Evolutionary conservation across 2,329 filamentous ascomycete species (phyloP).

Genomic region (Colletotrichum sp.): DNA sequence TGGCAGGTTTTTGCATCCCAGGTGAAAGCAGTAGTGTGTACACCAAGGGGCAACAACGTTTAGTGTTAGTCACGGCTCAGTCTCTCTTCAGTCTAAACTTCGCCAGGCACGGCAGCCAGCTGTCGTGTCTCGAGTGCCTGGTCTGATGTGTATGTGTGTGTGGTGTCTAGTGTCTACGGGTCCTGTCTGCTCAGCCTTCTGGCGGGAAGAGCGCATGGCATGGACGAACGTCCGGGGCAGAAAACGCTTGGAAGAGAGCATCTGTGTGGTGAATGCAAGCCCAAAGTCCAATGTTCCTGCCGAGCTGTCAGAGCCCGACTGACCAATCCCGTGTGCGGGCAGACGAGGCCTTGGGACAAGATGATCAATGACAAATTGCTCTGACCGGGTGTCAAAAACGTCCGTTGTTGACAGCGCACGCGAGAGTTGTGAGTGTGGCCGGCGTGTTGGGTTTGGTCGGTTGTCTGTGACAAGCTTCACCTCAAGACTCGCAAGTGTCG

Average conservation of each 20-base stretch:
- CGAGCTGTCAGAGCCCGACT: constrained; percentile 3
- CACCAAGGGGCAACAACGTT: neutral
- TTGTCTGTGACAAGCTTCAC: constrained; percentile 17
- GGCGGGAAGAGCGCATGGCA: neutral
- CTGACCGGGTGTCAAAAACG: constrained; percentile 11
- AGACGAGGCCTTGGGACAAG: constrained; percentile 3
- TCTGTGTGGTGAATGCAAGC: neutral
- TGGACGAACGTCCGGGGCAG: neutral
- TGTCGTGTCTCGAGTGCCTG: constrained; percentile 8
- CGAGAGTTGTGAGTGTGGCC: neutral
- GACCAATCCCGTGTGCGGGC: constrained; percentile 4
- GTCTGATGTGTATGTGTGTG: neutral
- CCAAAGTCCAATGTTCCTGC: neutral
- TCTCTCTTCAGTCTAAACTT: neutral
- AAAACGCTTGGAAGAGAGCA: neutral
- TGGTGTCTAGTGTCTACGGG: neutral
- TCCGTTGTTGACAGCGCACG: constrained; percentile 7
- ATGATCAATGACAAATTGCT: constrained; percentile 4
- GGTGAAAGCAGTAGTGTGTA: neutral
- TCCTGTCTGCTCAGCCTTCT: neutral
- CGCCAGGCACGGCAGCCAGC: neutral
- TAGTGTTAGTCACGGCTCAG: neutral
- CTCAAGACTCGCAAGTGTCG: constrained; percentile 18
- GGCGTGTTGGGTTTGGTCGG: neutral
- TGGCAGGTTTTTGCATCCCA: neutral